Percentiles rank a stretch among this genome's conserved stretches.
phyloP scores from a whole-genome alignment of 208 protist species.

The Leishmania martiniquensis region DNA sequence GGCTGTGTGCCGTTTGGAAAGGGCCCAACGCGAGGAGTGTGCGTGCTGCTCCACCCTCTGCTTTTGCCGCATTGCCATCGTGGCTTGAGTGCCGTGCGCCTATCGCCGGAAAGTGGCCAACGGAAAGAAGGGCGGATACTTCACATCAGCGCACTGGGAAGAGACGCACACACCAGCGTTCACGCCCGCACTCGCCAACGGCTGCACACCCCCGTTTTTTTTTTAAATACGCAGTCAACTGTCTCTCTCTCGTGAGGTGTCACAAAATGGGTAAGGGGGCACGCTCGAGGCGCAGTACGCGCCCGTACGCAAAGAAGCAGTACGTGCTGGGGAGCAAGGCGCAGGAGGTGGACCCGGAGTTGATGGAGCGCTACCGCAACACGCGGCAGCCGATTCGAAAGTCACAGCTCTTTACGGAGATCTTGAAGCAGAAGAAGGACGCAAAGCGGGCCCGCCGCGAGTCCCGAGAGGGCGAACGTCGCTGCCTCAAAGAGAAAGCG shows the following conservation, averaged over 20 bases:
- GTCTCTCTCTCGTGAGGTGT: neutral
- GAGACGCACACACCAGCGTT: neutral
- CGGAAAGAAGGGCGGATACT: no score
- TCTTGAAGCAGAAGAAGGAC: slow-evolving; percentile 90
- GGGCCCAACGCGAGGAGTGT: no score
- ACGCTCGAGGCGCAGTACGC: slow-evolving; percentile 67
- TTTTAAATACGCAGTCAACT: neutral
- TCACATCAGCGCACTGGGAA: neutral
- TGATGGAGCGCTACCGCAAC: slow-evolving; percentile 84
- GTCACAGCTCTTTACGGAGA: slow-evolving; percentile 84
- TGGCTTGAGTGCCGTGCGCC: neutral
- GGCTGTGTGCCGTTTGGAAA: neutral
- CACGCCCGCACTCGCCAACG: neutral
- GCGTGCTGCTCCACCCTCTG: neutral
- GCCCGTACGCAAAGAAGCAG: slow-evolving; percentile 33
- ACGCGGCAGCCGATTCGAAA: slow-evolving; percentile 86
- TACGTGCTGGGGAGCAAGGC: slow-evolving; percentile 50
- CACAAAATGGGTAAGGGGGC: slow-evolving; percentile 81
- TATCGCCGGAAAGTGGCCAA: neutral
- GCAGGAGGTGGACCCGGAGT: slow-evolving; percentile 68
- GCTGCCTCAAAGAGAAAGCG: slow-evolving; percentile 69
- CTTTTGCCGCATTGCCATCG: neutral
- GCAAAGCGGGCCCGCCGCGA: slow-evolving; percentile 86
- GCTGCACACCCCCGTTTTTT: neutral
- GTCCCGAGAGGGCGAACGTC: slow-evolving; percentile 74